Conservation (phyloP, 768 basidiomycete species). For the Ephemerocybe angulata region DNA sequence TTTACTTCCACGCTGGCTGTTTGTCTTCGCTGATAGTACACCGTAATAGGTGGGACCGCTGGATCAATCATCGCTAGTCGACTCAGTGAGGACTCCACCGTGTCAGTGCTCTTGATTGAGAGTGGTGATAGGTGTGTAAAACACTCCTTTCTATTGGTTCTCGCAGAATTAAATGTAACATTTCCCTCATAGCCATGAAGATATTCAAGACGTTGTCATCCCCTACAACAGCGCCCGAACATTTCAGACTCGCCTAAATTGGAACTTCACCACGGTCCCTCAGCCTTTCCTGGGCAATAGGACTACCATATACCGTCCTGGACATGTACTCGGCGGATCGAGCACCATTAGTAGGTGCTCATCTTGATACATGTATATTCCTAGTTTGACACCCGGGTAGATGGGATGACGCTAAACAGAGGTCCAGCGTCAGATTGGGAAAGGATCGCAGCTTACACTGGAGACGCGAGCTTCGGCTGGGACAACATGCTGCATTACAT, state of each 20-base stretch:
- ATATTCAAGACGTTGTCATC: slow-evolving; percentile 11
- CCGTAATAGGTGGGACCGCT: slow-evolving; percentile 24
- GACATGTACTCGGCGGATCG: slow-evolving; percentile 28
- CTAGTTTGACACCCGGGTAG: not conserved
- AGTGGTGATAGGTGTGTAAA: slow-evolving; percentile 25
- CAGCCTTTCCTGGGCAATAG: slow-evolving; percentile 23
- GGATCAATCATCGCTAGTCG: slow-evolving; percentile 26
- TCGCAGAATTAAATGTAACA: not conserved
- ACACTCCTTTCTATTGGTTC: not conserved
- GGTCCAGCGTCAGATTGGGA: not conserved
- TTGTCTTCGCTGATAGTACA: too few relatives aligned
- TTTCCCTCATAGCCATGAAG: slow-evolving; percentile 21
- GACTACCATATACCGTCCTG: slow-evolving; percentile 22
- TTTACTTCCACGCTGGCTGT: too few relatives aligned
- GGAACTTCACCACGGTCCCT: slow-evolving; percentile 30
- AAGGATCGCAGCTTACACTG: not conserved
- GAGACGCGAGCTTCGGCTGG: not conserved
- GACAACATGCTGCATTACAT: not conserved
- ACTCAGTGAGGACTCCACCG: slow-evolving; percentile 21
- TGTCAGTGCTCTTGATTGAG: slow-evolving; percentile 27
- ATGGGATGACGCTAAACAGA: not conserved
- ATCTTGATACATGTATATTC: not conserved
- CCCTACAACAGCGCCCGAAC: slow-evolving; percentile 10
- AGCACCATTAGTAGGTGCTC: slow-evolving; percentile 28
- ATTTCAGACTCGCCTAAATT: slow-evolving; percentile 17